These are phyloP conservation scores for Fusarium luffae DNA, from an alignment of 2,329 filamentous ascomycete species.

Conservation along the genomic window DNA sequence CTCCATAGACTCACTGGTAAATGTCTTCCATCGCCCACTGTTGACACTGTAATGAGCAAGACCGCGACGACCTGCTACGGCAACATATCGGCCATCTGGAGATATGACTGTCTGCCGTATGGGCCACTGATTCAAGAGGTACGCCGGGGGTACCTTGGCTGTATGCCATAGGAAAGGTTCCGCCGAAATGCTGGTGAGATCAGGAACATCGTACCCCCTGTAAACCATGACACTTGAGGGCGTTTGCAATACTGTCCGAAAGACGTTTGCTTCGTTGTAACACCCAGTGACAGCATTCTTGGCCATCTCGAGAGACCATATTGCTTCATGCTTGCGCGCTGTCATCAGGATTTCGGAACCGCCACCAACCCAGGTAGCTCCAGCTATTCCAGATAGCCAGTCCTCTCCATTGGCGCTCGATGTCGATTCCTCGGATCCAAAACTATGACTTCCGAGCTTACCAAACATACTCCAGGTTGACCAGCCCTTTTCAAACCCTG, in stretches of 20 bases:
- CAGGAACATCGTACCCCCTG: slow-evolving; percentile 89
- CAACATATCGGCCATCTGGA: slow-evolving; percentile 91
- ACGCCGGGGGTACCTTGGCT: slow-evolving; percentile 83
- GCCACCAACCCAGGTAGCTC: slow-evolving; percentile 87
- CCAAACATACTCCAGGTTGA: slow-evolving; percentile 98
- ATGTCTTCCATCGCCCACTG: slow-evolving; percentile 96
- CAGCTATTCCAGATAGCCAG: slow-evolving; percentile 83
- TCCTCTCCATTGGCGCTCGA: slow-evolving; percentile 77
- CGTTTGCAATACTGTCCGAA: slow-evolving; percentile 88
- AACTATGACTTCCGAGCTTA: slow-evolving; percentile 87
- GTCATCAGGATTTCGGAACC: slow-evolving; percentile 87
- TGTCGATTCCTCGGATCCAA: slow-evolving; percentile 73
- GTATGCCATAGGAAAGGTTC: slow-evolving; percentile 97
- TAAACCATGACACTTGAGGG: slow-evolving; percentile 92
- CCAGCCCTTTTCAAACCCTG: slow-evolving; percentile 93
- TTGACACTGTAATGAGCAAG: slow-evolving; percentile 95
- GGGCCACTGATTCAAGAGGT: slow-evolving; percentile 93
- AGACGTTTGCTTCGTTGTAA: slow-evolving; percentile 90
- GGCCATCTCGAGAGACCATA: slow-evolving; percentile 93
- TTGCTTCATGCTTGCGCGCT: slow-evolving; percentile 74
- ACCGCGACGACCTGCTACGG: slow-evolving; percentile 92
- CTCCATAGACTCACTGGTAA: slow-evolving; percentile 82
- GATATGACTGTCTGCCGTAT: slow-evolving; percentile 89
- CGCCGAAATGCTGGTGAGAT: slow-evolving; percentile 89
- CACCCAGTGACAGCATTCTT: slow-evolving; percentile 93